Conservation (phyloP, 1,284 basidiomycete genomes). For the Ceratobasidium theobromae region DNA sequence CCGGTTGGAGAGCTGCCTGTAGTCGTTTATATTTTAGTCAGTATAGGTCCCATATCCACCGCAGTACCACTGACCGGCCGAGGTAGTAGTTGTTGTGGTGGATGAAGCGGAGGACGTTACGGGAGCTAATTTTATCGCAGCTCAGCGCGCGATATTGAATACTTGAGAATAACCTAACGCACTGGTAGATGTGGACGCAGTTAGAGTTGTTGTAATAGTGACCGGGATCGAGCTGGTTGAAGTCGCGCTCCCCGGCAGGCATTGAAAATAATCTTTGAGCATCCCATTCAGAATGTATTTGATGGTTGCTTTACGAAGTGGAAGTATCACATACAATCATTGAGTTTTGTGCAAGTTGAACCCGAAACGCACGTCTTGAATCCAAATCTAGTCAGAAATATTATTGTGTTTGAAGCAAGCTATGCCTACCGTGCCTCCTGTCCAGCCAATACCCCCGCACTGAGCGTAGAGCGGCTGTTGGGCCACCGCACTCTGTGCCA, state of each 20-base stretch:
- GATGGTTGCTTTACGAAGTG: not conserved
- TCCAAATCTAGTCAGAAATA: not conserved
- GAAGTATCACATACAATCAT: constrained; percentile 24
- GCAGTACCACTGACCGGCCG: not conserved
- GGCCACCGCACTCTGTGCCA: constrained; percentile 6
- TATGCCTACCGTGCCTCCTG: constrained; percentile 15
- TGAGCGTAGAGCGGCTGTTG: constrained; percentile 28
- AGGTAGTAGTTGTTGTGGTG: constrained; percentile 16
- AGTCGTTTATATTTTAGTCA: not conserved
- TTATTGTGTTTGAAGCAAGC: not conserved
- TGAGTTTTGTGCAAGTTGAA: constrained; percentile 20
- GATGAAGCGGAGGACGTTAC: not conserved
- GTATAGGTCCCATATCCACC: not conserved
- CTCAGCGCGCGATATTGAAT: not conserved
- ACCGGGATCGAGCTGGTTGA: constrained; percentile 18
- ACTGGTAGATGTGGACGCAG: constrained; percentile 1
- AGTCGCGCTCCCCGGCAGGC: constrained; percentile 29
- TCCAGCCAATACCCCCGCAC: constrained; percentile 26
- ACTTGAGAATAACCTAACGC: not conserved
- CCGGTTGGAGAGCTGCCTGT: constrained; percentile 11
- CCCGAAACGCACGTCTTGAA: constrained; percentile 28
- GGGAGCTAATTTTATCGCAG: not conserved
- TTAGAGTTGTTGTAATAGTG: constrained; percentile 23
- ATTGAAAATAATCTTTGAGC: constrained; percentile 29
- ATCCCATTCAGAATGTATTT: not conserved